phyloP scores from a whole-genome alignment of 1,284 basidiomycete genomes.

The Vanrija sp. region DNA sequence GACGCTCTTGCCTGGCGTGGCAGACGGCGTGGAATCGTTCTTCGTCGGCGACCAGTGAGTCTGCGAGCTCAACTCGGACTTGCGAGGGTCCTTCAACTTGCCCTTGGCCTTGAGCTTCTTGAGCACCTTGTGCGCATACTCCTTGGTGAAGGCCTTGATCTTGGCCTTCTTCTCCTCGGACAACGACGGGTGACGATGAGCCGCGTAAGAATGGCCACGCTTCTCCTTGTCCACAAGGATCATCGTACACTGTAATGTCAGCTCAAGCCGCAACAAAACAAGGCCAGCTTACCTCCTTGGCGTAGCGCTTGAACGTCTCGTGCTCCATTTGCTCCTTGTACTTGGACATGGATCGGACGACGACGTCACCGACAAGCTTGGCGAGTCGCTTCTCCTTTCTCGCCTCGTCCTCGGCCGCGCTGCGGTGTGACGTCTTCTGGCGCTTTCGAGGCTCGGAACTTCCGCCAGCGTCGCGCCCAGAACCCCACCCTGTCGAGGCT shows the following conservation, averaged over 20 bases:
- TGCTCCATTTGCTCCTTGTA: constrained; percentile 74
- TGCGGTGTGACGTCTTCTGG: constrained; percentile 31
- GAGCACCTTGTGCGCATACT: constrained; percentile 58
- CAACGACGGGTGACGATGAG: constrained; percentile 66
- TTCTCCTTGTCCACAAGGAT: constrained; percentile 89
- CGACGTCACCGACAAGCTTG: constrained; percentile 81
- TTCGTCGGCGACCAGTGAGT: neutral
- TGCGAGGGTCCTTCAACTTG: constrained; percentile 23
- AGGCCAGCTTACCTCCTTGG: constrained; percentile 72
- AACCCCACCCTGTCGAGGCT: neutral
- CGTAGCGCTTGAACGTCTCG: constrained; percentile 89
- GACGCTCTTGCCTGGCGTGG: constrained; percentile 6
- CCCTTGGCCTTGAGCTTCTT: constrained; percentile 45
- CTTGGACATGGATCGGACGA: constrained; percentile 89
- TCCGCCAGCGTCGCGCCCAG: constrained; percentile 33
- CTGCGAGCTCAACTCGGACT: neutral
- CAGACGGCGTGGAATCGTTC: neutral
- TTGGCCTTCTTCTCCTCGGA: constrained; percentile 82
- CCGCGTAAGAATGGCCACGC: constrained; percentile 71
- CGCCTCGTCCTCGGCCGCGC: constrained; percentile 36
- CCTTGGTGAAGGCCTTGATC: constrained; percentile 90
- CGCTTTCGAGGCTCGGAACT: constrained; percentile 43
- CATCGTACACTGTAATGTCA: constrained; percentile 60
- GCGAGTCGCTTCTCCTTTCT: constrained; percentile 76
- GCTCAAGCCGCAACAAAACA: neutral